Evolutionary conservation across 1,139 yeast genomes (phyloP).

Genomic region (Pneumocystis carinii): DNA sequence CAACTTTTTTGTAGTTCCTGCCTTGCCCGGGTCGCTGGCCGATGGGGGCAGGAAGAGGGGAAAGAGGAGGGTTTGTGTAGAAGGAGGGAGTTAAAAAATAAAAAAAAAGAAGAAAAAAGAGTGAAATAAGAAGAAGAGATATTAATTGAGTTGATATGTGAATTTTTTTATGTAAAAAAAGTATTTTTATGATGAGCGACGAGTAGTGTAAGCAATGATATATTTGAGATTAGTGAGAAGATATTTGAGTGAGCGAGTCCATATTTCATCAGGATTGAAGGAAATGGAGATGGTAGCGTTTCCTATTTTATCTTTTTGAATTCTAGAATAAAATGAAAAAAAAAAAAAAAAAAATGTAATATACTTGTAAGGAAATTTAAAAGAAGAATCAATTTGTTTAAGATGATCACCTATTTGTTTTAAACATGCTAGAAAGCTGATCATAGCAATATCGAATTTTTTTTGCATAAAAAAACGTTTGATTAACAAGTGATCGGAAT

Average conservation of each 20-base stretch:
- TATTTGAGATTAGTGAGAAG: constrained; percentile 47
- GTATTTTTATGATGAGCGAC: not conserved
- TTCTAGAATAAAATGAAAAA: constrained; percentile 18
- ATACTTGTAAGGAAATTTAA: constrained; percentile 13
- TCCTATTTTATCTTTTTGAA: constrained; percentile 54
- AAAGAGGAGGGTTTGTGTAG: not conserved
- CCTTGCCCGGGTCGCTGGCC: not conserved
- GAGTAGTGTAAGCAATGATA: constrained; percentile 25
- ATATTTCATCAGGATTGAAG: constrained; percentile 43
- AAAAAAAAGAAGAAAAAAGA: not conserved
- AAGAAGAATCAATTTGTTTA: constrained; percentile 33
- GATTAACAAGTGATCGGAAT: constrained; percentile 51
- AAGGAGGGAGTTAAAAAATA: not conserved
- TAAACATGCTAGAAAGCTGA: constrained; percentile 52
- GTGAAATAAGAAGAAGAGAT: not conserved
- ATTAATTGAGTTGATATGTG: not conserved
- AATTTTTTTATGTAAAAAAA: not conserved
- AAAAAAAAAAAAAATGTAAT: not conserved
- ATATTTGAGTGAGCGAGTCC: constrained; percentile 85
- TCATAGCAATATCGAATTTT: constrained; percentile 61
- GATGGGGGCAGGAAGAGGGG: not conserved
- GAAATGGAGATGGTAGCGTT: constrained; percentile 56
- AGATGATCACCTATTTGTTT: constrained; percentile 41
- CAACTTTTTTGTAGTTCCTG: not conserved
- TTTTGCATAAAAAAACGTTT: constrained; percentile 58